Evolutionary conservation across 164 flowering plant genomes (phyloP), one percentile per base, ranked within the genome.

Genomic region (Aristolochia californica): DNA sequence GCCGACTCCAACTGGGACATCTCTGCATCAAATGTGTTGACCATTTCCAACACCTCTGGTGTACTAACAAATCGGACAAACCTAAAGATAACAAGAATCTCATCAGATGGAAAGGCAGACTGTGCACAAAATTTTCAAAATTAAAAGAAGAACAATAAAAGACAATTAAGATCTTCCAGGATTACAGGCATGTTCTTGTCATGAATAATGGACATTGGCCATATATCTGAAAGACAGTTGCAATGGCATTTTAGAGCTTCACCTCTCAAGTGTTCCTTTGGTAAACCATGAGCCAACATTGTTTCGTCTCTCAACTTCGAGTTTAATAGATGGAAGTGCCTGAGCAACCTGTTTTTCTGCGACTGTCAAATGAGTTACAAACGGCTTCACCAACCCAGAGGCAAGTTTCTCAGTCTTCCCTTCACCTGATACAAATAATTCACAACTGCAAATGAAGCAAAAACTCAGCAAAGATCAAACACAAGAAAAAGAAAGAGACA

Each of bases 221-320:
- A 28, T 28, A 28, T 28, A 28, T 28, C 30, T 28, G 30, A 34
- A 7, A 34, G 40, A 34, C 40, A 7, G 40, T 34, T 7, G 10
- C 40, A 34, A 8, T 34, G 10, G 40, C 10, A 34, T 5, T 34
- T 34, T 34, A 34, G 7, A 4, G 40, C 10, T 34, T 44, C 44
- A 91, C 99, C 97, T 89, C 77, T 94, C 99, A 65, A 94, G 78
- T 14, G 97, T 89, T 70, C 99, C 97, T 72, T 90, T 94, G 3
- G 95, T 85, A 74, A 94, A 89, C 97, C 99, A 94, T 8, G 61
- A 56, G 57, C 82, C 84, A 43, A 75, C 86, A 78, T 79, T 76
- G 70, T 67, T 72, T 57, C 45, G 60, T 57, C 68, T 77, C 58
- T 80, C 84, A 47, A 73, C 81, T 70, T 86, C 91, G 59, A 94